Percentiles rank a stretch among this genome's conserved stretches.
These are phyloP conservation scores for Cordyceps pruinosa DNA, from an alignment of 2,329 filamentous ascomycete genomes.

Conservation along the genomic window DNA sequence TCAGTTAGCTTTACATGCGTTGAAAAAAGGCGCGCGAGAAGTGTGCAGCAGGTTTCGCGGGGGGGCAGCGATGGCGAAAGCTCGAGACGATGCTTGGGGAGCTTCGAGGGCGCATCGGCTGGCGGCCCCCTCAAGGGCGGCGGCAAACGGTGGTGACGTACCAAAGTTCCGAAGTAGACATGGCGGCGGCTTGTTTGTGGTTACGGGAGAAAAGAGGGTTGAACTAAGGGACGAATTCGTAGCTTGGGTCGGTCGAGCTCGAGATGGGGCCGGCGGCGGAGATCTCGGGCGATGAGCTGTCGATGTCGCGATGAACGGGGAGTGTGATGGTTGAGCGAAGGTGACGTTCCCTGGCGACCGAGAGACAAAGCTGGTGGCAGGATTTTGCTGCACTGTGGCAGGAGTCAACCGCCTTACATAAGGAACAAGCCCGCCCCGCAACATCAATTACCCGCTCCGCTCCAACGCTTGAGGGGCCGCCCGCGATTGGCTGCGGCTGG, in stretches of 20 bases:
- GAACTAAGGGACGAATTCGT: constrained; percentile 9
- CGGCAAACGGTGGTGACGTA: constrained; percentile 47
- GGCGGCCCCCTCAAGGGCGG: constrained; percentile 11
- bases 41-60: neutral
- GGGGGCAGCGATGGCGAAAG: constrained; percentile 13
- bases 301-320: constrained; percentile 13
- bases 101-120: constrained; percentile 13
- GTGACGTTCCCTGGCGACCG: constrained; percentile 32
- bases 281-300: constrained; percentile 14
- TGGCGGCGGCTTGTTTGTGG: constrained; percentile 44
- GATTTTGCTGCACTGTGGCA: constrained; percentile 34
- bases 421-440: constrained; percentile 18
- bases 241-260: constrained; percentile 8
- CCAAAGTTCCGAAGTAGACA: constrained; percentile 73
- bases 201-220: constrained; percentile 16
- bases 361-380: constrained; percentile 32
- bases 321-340: constrained; percentile 23
- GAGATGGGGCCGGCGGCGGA: constrained; percentile 8
- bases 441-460: constrained; percentile 14
- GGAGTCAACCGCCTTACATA: constrained; percentile 25
- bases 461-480: neutral
- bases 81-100: constrained; percentile 14
- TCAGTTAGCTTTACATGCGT: constrained; percentile 36
- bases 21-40: neutral
- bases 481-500: neutral